Evolutionary conservation across 1,284 basidiomycete species (phyloP).

Genomic region (Pseudozyma thailandica): DNA sequence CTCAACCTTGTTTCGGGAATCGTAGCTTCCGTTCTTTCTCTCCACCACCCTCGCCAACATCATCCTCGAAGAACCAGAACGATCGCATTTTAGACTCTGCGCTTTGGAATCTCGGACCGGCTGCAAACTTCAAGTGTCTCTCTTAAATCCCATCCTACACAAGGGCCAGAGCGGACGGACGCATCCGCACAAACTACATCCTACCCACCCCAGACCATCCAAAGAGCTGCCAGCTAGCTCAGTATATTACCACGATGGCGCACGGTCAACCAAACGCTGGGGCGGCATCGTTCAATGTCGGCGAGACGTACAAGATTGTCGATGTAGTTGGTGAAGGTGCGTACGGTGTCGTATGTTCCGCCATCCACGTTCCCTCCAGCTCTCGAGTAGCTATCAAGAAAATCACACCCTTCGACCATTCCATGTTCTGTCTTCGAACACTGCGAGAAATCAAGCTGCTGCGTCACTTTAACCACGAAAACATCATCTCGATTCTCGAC

Average conservation of each 20-base stretch:
- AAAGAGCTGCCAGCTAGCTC: neutral
- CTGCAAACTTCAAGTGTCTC: too few relatives aligned
- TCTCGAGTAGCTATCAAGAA: conserved; percentile 70
- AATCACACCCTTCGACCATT: conserved; percentile 67
- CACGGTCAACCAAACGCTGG: conserved; percentile 38
- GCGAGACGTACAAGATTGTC: conserved; percentile 65
- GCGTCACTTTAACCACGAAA: conserved; percentile 66
- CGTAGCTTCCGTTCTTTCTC: too few relatives aligned
- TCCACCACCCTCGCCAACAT: too few relatives aligned
- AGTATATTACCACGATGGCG: conserved; percentile 14
- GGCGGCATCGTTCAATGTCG: conserved; percentile 49
- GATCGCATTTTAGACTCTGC: too few relatives aligned
- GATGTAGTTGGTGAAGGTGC: conserved; percentile 71
- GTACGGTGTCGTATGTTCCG: conserved; percentile 70
- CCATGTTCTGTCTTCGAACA: conserved; percentile 67
- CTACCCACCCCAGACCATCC: neutral
- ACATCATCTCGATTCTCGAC: conserved; percentile 63
- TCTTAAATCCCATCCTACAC: too few relatives aligned
- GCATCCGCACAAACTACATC: neutral
- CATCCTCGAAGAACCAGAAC: too few relatives aligned
- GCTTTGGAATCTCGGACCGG: too few relatives aligned
- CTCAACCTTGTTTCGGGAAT: too few relatives aligned
- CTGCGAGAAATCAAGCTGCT: conserved; percentile 67
- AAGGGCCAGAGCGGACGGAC: neutral
- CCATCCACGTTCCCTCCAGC: conserved; percentile 66